A percentile compares a stretch with the other conserved stretches of the same genome.
These are phyloP conservation scores for Xylaria venustula DNA, from an alignment of 495 filamentous ascomycete genomes.

Conservation along the genomic window DNA sequence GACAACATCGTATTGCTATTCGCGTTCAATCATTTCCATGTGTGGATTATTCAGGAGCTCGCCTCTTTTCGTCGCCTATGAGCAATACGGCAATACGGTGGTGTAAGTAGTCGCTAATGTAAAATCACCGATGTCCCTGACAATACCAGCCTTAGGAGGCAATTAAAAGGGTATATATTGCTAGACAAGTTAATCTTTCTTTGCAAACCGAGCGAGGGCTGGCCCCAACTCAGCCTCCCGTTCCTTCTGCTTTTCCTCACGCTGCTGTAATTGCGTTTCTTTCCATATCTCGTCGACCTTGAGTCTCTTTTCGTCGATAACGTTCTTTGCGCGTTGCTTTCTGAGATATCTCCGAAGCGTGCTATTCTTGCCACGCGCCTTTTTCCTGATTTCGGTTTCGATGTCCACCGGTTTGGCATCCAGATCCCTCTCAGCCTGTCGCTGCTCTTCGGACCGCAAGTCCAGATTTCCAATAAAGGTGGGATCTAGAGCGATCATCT, in stretches of 20 bases:
- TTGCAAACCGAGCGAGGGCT: conserved; percentile 46
- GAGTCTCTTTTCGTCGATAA: conserved; percentile 77
- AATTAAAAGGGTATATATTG: conserved; percentile 11
- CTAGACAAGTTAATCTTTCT: conserved; percentile 36
- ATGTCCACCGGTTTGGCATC: conserved; percentile 73
- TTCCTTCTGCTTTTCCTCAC: conserved; percentile 41
- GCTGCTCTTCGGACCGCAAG: conserved; percentile 68
- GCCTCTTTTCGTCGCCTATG: too few species aligned
- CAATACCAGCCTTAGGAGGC: not conserved
- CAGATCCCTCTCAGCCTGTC: conserved; percentile 68
- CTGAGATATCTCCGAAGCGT: conserved; percentile 80
- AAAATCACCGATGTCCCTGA: not conserved
- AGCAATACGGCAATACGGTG: too few species aligned
- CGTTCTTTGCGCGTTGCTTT: conserved; percentile 85
- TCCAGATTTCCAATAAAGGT: conserved; percentile 87
- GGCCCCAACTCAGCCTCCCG: conserved; percentile 46
- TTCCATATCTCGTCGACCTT: conserved; percentile 54
- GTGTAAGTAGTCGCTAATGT: too few species aligned
- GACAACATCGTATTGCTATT: too few species aligned
- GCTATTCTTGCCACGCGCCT: conserved; percentile 88
- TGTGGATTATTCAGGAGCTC: too few species aligned
- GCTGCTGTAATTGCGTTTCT: conserved; percentile 38
- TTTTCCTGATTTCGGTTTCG: conserved; percentile 64
- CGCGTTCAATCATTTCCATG: too few species aligned
- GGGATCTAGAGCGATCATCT: conserved; percentile 94